Percentiles rank a stretch among this genome's conserved stretches.
Conservation (phyloP, 441 rosid genomes). For the Heliophila coronopifolia region DNA sequence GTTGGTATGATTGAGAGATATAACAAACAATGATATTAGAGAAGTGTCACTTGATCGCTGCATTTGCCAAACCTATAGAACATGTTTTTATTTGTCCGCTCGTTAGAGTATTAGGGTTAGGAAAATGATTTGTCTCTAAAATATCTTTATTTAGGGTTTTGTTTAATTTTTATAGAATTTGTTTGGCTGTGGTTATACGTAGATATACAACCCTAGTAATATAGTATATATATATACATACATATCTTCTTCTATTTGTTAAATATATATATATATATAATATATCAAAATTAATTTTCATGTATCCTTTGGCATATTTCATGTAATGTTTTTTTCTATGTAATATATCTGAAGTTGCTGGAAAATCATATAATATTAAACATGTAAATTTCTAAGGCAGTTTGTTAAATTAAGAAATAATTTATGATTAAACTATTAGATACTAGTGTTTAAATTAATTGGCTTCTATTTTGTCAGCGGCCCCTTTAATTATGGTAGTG, state of each 20-base stretch:
- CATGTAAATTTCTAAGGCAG: background rate
- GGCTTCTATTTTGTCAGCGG: constrained; percentile 25
- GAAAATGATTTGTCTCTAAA: background rate
- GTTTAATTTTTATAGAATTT: background rate
- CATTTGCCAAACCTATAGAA: constrained; percentile 19
- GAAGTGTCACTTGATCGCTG: constrained; percentile 21
- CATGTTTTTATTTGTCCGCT: constrained; percentile 3
- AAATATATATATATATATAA: too few species aligned
- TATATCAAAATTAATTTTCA: too few species aligned
- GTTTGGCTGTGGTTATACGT: background rate
- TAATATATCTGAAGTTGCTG: background rate
- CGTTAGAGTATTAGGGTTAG: constrained; percentile 10
- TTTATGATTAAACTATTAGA: background rate
- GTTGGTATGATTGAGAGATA: background rate
- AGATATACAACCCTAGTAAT: background rate
- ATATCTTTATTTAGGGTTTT: background rate
- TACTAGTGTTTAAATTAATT: background rate
- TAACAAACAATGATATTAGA: constrained; percentile 9
- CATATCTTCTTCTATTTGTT: too few species aligned
- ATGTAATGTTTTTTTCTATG: too few species aligned
- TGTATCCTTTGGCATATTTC: too few species aligned
- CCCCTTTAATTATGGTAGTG: constrained; percentile 20
- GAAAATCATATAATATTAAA: background rate
- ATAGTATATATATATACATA: too few species aligned
- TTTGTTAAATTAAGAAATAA: background rate